These are phyloP conservation scores for Metschnikowia koreensis DNA, from an alignment of 805 yeast genomes.

Conservation along the genomic window DNA sequence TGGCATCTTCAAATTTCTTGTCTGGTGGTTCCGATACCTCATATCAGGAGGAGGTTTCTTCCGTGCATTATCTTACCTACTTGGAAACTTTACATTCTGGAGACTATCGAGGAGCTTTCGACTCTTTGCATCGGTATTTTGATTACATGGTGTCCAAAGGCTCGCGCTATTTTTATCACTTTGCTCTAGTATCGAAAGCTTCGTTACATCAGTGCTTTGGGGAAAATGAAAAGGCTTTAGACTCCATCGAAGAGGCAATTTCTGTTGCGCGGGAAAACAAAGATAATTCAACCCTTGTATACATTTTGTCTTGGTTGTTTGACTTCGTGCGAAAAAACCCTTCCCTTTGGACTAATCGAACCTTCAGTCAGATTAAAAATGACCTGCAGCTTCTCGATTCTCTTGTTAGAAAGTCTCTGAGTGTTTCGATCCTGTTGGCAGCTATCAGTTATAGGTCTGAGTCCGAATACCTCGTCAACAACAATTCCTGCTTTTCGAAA, in stretches of 20 bases:
- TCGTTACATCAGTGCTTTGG: constrained; percentile 68
- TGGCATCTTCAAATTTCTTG: not conserved
- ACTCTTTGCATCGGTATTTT: constrained; percentile 56
- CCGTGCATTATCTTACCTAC: constrained; percentile 55
- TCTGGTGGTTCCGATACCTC: not conserved
- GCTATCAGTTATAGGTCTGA: constrained; percentile 69
- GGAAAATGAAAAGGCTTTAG: constrained; percentile 63
- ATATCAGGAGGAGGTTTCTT: constrained; percentile 18
- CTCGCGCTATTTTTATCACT: constrained; percentile 66
- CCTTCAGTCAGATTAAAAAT: constrained; percentile 48
- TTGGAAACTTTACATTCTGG: constrained; percentile 55
- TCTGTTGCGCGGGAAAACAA: constrained; percentile 83
- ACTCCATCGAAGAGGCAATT: constrained; percentile 83
- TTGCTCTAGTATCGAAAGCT: constrained; percentile 71
- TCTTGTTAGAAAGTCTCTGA: constrained; percentile 52
- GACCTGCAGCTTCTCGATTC: constrained; percentile 68
- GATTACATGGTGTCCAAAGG: constrained; percentile 73
- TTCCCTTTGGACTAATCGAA: constrained; percentile 43
- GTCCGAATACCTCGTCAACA: constrained; percentile 51
- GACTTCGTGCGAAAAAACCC: constrained; percentile 71
- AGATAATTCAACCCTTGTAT: constrained; percentile 69
- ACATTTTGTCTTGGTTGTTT: constrained; percentile 70
- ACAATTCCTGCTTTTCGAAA: constrained; percentile 45
- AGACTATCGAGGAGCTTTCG: constrained; percentile 59
- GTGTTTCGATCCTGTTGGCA: constrained; percentile 46